Percentiles rank a stretch among this genome's conserved stretches.
These are phyloP conservation scores for Penicillium hordei DNA, from an alignment of 2,329 filamentous ascomycete genomes.

Conservation along the genomic window DNA sequence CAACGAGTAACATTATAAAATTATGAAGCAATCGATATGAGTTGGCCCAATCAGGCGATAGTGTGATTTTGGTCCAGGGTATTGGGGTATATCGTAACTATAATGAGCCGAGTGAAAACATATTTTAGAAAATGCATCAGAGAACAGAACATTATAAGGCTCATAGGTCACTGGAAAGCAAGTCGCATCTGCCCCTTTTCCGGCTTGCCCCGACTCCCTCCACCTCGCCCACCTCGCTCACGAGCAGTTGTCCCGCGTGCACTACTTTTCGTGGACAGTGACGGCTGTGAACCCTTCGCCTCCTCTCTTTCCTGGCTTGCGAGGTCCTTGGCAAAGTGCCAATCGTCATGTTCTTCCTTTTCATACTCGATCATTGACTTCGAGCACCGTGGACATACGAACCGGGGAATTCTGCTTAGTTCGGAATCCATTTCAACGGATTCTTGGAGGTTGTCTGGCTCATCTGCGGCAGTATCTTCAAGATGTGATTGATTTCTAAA, in stretches of 20 bases:
- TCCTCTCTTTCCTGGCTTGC: slow-evolving; percentile 61
- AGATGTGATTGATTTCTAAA: slow-evolving; percentile 47
- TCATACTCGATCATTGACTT: slow-evolving; percentile 58
- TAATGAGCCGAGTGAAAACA: neutral
- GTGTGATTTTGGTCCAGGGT: neutral
- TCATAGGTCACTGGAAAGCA: slow-evolving; percentile 29
- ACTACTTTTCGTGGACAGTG: slow-evolving; percentile 13
- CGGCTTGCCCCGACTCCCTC: slow-evolving; percentile 29
- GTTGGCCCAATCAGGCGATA: neutral
- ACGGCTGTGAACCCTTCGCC: slow-evolving; percentile 21
- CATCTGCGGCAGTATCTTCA: neutral
- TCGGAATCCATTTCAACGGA: neutral
- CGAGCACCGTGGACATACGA: slow-evolving; percentile 66
- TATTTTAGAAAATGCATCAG: neutral
- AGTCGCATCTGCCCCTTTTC: slow-evolving; percentile 41
- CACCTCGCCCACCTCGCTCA: slow-evolving; percentile 26
- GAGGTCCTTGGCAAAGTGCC: slow-evolving; percentile 89
- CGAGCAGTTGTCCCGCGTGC: slow-evolving; percentile 21
- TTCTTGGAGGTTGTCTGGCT: neutral
- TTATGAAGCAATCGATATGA: neutral
- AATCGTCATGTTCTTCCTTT: slow-evolving; percentile 79
- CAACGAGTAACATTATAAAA: neutral
- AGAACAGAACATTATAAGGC: neutral
- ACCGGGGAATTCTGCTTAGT: slow-evolving; percentile 21
- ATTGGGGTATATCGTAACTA: slow-evolving; percentile 5